Evolutionary conservation across 1,284 basidiomycete genomes (phyloP), one percentile per base, ranked within the genome.

Genomic region (Fomes fomentarius): DNA sequence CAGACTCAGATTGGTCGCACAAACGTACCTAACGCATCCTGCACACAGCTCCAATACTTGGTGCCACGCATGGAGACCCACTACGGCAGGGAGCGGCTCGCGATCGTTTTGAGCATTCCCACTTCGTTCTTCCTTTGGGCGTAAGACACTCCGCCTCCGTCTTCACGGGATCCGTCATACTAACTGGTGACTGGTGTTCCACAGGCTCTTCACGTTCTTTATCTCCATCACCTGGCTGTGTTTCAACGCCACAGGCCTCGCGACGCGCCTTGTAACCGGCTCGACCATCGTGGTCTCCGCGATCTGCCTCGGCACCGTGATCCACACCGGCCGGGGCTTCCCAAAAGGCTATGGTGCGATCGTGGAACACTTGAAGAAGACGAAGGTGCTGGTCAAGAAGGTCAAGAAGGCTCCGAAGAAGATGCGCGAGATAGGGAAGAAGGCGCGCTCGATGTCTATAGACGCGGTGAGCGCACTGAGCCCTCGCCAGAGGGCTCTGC

Each of bases 61-160:
- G 19, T 10, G 0, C 15, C 38, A 2, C 55, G 63, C 22, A 52
- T 62, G 9, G n/a, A 33, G 1, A 42, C 28, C 3, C 40, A 24
- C 2, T 30, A 48, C 12, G 58, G 63, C 1, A 30, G 65, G 2
- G 62, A 66, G 26, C 50, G 44, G 6, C 53, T 70, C n/a, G 63
- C 66, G 9, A 50, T 68, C 19, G 51, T 61, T 12, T 64, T 66
- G 45, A 66, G 65, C 31, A 59, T 70, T 14, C 69, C 69, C 6
- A 56, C 47, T 6, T 65, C 62, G 1, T 52, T 67, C 31, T 68
- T 70, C 50, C 50, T 67, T 10, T 69, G 67, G 66, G 62, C 63
- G 69, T 70, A 46, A 34, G 66, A 47, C 11, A n/a, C 31, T 4
- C 19, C 22, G 7, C 2, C 21, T 9, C 1, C 14, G 22, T 1